Evolutionary conservation across 192 early-diverging fungal species (phyloP).

Genomic region (Rhizophagus sp.): DNA sequence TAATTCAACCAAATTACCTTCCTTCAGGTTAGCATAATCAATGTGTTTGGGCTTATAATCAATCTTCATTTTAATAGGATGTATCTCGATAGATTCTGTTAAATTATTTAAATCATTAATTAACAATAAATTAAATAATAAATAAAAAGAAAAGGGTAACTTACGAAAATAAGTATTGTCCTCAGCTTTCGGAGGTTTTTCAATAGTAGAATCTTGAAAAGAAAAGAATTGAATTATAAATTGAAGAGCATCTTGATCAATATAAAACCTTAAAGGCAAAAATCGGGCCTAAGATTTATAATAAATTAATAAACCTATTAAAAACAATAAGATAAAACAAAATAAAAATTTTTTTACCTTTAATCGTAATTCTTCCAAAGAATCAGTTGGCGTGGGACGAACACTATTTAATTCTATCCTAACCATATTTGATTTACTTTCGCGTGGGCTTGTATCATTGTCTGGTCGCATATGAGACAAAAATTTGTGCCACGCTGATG

Average conservation of each 20-base stretch:
- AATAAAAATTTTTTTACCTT: conserved; percentile 40
- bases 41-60: conserved; percentile 98
- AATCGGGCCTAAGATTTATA: conserved; percentile 56
- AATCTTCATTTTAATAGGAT: conserved; percentile 79
- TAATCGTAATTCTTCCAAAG: conserved; percentile 60
- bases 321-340: neutral
- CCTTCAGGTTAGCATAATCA: conserved; percentile 68
- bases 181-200: neutral
- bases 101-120: neutral
- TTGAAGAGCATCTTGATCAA: conserved; percentile 91
- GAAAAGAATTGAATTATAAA: conserved; percentile 82
- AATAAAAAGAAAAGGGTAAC: conserved; percentile 20
- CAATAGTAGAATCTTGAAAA: neutral
- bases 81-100: conserved; percentile 64
- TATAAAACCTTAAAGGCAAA: conserved; percentile 81
- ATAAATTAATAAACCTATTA: neutral
- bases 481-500: conserved; percentile 79
- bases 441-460: conserved; percentile 53
- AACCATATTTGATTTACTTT: conserved; percentile 68
- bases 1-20: conserved; percentile 78
- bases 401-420: conserved; percentile 41
- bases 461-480: conserved; percentile 65
- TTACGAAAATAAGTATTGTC: conserved; percentile 54
- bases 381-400: conserved; percentile 55
- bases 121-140: conserved; percentile 3